These are phyloP conservation scores for Patellifolia procumbens DNA, from an alignment of 179 eudicot genomes.

Conservation along the genomic window DNA sequence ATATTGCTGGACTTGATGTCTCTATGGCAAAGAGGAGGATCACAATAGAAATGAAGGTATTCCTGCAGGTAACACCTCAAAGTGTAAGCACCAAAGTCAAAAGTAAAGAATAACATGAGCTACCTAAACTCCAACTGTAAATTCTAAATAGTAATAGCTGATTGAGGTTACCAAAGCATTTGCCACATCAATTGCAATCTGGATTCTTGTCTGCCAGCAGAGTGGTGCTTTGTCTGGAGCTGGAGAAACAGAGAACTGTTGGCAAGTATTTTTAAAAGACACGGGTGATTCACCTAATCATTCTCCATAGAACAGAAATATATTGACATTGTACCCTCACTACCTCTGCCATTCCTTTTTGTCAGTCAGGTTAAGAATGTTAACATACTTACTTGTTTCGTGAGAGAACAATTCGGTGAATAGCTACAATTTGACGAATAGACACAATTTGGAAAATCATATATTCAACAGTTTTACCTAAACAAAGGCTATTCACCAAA, in stretches of 20 bases:
- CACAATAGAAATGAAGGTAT: conserved; percentile 94
- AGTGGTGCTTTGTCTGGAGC: conserved; percentile 65
- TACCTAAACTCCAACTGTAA: conserved; percentile 2
- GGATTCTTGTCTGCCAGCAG: conserved; percentile 88
- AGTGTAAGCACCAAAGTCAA: conserved; percentile 17
- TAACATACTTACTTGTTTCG: too few species aligned
- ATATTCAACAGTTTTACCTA: neutral
- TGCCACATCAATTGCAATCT: conserved; percentile 95
- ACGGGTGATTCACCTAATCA: too few species aligned
- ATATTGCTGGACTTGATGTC: conserved; percentile 98
- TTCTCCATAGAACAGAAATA: too few species aligned
- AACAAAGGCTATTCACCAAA: too few species aligned
- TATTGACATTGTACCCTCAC: too few species aligned
- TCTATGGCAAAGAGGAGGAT: conserved; percentile 95
- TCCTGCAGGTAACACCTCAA: conserved; percentile 57
- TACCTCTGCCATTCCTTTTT: too few species aligned
- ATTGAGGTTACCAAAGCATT: conserved; percentile 78
- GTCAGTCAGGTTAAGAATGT: too few species aligned
- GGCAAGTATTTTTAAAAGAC: neutral
- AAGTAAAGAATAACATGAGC: neutral
- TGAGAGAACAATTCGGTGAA: too few species aligned
- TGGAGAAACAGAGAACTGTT: conserved; percentile 26
- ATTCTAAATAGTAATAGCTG: neutral
- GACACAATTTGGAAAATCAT: neutral
- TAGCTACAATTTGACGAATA: too few species aligned